Evolutionary conservation across 495 filamentous ascomycete species (phyloP), one percentile per base, ranked within the genome.

Genomic region (Cetradonia linearis): DNA sequence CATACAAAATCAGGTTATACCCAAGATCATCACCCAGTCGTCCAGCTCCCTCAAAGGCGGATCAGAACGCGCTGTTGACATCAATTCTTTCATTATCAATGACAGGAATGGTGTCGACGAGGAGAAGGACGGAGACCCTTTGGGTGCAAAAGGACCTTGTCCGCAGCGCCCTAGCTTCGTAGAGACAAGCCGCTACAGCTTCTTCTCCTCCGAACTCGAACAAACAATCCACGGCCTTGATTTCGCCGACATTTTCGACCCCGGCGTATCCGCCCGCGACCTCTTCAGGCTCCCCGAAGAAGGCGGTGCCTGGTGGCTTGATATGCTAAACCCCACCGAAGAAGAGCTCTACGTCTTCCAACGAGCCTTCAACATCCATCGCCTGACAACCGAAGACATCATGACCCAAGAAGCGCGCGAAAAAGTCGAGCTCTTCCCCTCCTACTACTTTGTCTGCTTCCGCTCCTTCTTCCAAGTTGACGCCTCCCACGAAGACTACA

Each of bases 401-500:
- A 81, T 84, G 37, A 93, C 86, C 3, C 90, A 95, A 69, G 92
- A 98, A 75, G 85, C 90, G 18, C 89, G 92, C 27, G 92, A 98
- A 74, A 98, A 98, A 75, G 95, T 98, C 37, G 93, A 98, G 70
- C 83, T 98, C 36, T 98, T 98, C 74, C 86, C 89, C 31, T 86
- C 88, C 50, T 98, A 98, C 76, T 98, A 98, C 69, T 95, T 98
- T 67, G 89, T 95, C 55, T 95, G 88, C 70, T 98, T 97, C 80
- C 85, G 92, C 33, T 94, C 89, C 1, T 98, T 96, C 72, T 86
- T 80, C 61, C 89, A 91, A 62, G 74, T 84, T 64, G 90, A 94
- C 66, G 85, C 86, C 62, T 79, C 80, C 8, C 84, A 78, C 62
- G 91, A 96, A 66, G 72, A 84, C 61, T 88, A 83, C 59, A 81